Percentiles rank a stretch among this genome's conserved stretches.
These are phyloP conservation scores for sweet orange (Citrus sinensis) DNA, from an alignment of 345 rosid species.

Conservation along the genomic window DVS_A1.0 CM039162.1:20766001-20766500, in stretches of 20 bases:
- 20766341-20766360: background rate
- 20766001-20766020: conserved; percentile 64
- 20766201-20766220: background rate
- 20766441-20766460: background rate
- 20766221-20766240: background rate
- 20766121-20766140: conserved; percentile 68
- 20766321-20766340: background rate
- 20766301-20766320: background rate
- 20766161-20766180: conserved; percentile 59
- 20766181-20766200: background rate
- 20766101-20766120: conserved; percentile 76
- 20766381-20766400: background rate
- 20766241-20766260: background rate
- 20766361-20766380: background rate
- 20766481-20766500: background rate
- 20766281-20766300: no score
- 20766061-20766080: conserved; percentile 60
- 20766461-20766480: background rate
- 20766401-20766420: background rate
- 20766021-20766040: conserved; percentile 82
- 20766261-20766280: background rate
- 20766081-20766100: conserved; percentile 76
- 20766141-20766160: conserved; percentile 72
- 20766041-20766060: conserved; percentile 66
- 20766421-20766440: background rate